Conservation (phyloP, 257 asterid genomes). For the Nicotiana tomentosiformis region DNA sequence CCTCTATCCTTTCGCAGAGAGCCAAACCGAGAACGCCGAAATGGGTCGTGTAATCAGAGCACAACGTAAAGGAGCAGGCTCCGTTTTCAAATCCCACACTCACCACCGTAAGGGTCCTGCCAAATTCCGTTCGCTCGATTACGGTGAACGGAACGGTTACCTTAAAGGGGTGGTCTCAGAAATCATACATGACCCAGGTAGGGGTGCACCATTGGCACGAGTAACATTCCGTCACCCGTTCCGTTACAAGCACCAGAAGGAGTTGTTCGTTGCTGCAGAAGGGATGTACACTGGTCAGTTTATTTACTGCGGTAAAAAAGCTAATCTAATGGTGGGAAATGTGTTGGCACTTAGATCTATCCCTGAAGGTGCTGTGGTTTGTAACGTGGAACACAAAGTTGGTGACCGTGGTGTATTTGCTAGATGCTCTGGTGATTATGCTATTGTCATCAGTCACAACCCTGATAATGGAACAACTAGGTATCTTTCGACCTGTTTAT, state of each 20-base stretch:
- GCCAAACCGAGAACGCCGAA: not conserved
- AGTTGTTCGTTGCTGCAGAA: slow-evolving; percentile 56
- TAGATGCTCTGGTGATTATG: slow-evolving; percentile 55
- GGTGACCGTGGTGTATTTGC: slow-evolving; percentile 44
- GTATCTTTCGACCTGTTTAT: slow-evolving; percentile 6
- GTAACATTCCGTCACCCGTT: slow-evolving; percentile 61
- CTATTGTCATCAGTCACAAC: slow-evolving; percentile 44
- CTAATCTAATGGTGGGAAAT: slow-evolving; percentile 43
- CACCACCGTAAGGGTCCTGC: slow-evolving; percentile 65
- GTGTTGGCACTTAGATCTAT: slow-evolving; percentile 45
- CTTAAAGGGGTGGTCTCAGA: slow-evolving; percentile 49
- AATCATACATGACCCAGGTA: slow-evolving; percentile 54
- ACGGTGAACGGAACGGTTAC: slow-evolving; percentile 58
- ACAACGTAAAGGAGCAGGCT: slow-evolving; percentile 57
- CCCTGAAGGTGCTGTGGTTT: slow-evolving; percentile 46
- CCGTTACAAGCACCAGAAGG: slow-evolving; percentile 58
- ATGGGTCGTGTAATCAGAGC: slow-evolving; percentile 57
- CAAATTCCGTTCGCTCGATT: slow-evolving; percentile 46
- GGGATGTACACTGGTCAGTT: slow-evolving; percentile 55
- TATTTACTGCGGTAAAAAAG: slow-evolving; percentile 51
- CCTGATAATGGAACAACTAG: slow-evolving; percentile 48
- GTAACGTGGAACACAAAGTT: slow-evolving; percentile 37
- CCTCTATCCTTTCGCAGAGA: slow-evolving; percentile 14
- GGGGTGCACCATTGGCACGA: slow-evolving; percentile 52
- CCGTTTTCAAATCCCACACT: slow-evolving; percentile 56